phyloP scores from a whole-genome alignment of 169 alveolate species.

The Eimeria maxima region DNA sequence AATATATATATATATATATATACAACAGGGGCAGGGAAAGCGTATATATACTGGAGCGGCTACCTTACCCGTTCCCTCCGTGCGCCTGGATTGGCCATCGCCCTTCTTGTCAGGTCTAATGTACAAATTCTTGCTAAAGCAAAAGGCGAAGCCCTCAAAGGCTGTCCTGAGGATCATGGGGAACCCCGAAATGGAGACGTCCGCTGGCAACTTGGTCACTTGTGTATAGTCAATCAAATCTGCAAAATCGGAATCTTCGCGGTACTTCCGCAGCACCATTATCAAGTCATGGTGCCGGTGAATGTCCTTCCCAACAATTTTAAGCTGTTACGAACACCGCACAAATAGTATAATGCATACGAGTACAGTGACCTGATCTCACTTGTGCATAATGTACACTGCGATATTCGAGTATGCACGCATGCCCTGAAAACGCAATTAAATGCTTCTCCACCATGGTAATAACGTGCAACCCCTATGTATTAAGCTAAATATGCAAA shows the following conservation, averaged over 20 bases:
- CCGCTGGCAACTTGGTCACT: constrained; percentile 76
- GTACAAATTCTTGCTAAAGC: constrained; percentile 64
- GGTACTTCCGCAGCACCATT: constrained; percentile 36
- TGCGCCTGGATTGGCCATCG: constrained; percentile 8
- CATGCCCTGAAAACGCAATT: too few relatives aligned
- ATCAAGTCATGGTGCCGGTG: constrained; percentile 67
- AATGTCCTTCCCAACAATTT: constrained; percentile 16
- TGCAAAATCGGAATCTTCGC: constrained; percentile 55
- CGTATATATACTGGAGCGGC: too few relatives aligned
- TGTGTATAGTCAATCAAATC: constrained; percentile 70
- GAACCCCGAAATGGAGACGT: constrained; percentile 79
- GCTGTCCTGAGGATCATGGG: constrained; percentile 80
- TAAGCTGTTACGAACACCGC: constrained; percentile 33
- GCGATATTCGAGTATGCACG: too few relatives aligned
- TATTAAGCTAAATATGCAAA: too few relatives aligned
- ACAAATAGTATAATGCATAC: too few relatives aligned
- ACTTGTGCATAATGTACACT: too few relatives aligned
- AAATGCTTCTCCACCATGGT: too few relatives aligned
- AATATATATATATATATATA: neutral
- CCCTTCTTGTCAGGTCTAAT: constrained; percentile 38
- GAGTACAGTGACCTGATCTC: too few relatives aligned
- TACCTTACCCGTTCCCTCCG: constrained; percentile 30
- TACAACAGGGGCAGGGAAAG: neutral
- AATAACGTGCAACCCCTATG: too few relatives aligned
- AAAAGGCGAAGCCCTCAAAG: constrained; percentile 73